Percentiles rank a stretch among this genome's conserved stretches.
Evolutionary conservation across 306 rosid genomes (phyloP).

Genomic region (Begonia fuchsioides): DNA sequence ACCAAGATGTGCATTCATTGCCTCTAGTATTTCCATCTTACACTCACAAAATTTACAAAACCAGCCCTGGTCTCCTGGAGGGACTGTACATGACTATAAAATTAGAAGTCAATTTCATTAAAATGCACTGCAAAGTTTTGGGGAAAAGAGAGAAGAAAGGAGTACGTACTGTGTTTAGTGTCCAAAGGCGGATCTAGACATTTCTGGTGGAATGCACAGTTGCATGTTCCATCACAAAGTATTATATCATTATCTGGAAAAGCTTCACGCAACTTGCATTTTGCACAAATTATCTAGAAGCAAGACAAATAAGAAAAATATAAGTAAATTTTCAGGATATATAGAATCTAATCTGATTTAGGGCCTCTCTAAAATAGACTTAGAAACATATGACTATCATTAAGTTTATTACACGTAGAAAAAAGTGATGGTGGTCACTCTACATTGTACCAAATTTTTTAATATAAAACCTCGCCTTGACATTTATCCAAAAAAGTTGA

Average conservation of each 20-base stretch:
- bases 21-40: conserved; percentile 67
- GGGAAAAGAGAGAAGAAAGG: conserved; percentile 9
- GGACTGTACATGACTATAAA: conserved; percentile 30
- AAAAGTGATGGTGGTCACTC: too few relatives aligned
- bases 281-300: conserved; percentile 62
- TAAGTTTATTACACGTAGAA: too few relatives aligned
- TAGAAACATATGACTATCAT: too few relatives aligned
- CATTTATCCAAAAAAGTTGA: too few relatives aligned
- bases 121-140: conserved; percentile 6
- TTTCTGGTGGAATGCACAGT: conserved; percentile 72
- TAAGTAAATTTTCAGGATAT: neutral
- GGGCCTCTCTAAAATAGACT: too few relatives aligned
- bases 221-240: conserved; percentile 79
- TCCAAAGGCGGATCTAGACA: conserved; percentile 81
- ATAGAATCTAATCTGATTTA: neutral
- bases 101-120: conserved; percentile 12
- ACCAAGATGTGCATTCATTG: conserved; percentile 79
- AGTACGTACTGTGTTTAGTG: conserved; percentile 46
- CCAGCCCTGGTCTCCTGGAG: conserved; percentile 79
- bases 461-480: too few relatives aligned
- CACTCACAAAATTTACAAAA: conserved; percentile 74
- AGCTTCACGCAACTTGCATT: conserved; percentile 61
- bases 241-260: conserved; percentile 61
- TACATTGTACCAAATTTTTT: too few relatives aligned
- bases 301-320: conserved; percentile 10